Base-by-base conservation (phyloP, 306 rosid genomes). In the Castanea sativa region DNA sequence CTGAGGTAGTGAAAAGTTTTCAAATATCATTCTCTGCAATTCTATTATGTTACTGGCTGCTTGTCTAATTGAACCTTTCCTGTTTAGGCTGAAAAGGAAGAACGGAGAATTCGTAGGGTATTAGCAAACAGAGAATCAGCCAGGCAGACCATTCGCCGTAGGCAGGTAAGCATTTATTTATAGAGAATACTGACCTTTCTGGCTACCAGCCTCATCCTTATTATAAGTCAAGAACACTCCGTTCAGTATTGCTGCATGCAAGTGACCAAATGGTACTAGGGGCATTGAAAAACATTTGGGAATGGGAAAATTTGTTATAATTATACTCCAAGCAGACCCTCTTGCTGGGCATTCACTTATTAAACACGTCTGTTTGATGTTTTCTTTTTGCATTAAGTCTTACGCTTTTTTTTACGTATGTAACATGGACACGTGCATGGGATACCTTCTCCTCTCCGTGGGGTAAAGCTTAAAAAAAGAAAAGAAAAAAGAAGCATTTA, bases 81-180 rank as follows among this genome's bases (percentile, higher is more conserved):
- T 80, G 12, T 78, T 73, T 80, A 95, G 98, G 94, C 86, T 76
- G 99, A 95, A 83, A 95, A 90, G 88, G 99, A 95, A 85, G 94
- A 80, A 6, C 88, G 96, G 82, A 90, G 93, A 86, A 74, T 93
- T 63, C 96, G 98, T 71, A 85, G 99, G 80, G 80, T 95, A 79
- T 80, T 95, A 86, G 99, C 99, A 15, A 95, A 95, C 76, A 87
- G 98, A 83, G 99, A 95, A 88, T 95, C 98, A 19, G 99, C 98
- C 35, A 85, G 99, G 85, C 97, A 95, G 86, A 95, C 99, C 69
- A 93, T 95, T 88, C 94, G 98, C 56, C 96, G 99, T 64, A 90
- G 98, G 85, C 98, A 95, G 97, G 98, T 95, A 83, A 56, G 59
- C 56, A 58, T 18, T 21, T 64, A 64, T 10, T n/a, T 7, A 11